Evolutionary conservation across 2,329 filamentous ascomycete species (phyloP), one percentile per base, ranked within the genome.

Genomic region (Xylaria sp.): DNA sequence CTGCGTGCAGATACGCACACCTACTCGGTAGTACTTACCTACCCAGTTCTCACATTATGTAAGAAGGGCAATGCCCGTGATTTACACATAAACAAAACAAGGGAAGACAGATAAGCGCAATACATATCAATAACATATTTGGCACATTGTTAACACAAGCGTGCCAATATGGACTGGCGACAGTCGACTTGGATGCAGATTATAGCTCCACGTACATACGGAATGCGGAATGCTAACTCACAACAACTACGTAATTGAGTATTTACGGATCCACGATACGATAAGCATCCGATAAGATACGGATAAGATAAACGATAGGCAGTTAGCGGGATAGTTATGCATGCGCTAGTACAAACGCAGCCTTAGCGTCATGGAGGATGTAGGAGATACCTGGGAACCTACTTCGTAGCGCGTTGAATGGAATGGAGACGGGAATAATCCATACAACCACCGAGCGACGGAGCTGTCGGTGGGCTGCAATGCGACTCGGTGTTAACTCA

Each of bases 381-480:
- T 30, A n/a, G n/a, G n/a, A n/a, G n/a, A n/a, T n/a, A 30, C 4
- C 23, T 30, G 23, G 23, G 23, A 4, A 30, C 23, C 23, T 5
- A 16, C 16, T 16, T 16, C 16, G 16, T 16, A 30, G 23, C 23
- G 23, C 23, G 23, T 30, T 30, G 23, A 30, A 30, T 30, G 23
- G 23, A 4, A 16, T 16, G 16, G 16, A 16, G 16, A 16, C 16
- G 16, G 16, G 16, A 16, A 30, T 5, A 30, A 30, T 30, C 4
- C 23, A 30, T 30, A 30, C 23, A 30, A 49, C 59, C 35, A 52
- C 55, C 60, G 58, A 55, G 56, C 60, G 23, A 57, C 44, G 23
- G 49, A 34, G 51, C 35, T 63, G 59, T 55, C 35, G 55, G 57
- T 53, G 54, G 39, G 51, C 35, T 58, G 23, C 23, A 30, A 30